These are phyloP conservation scores for Tolypocladium paradoxum DNA, from an alignment of 2,329 filamentous ascomycete species.

Conservation along the genomic window DNA sequence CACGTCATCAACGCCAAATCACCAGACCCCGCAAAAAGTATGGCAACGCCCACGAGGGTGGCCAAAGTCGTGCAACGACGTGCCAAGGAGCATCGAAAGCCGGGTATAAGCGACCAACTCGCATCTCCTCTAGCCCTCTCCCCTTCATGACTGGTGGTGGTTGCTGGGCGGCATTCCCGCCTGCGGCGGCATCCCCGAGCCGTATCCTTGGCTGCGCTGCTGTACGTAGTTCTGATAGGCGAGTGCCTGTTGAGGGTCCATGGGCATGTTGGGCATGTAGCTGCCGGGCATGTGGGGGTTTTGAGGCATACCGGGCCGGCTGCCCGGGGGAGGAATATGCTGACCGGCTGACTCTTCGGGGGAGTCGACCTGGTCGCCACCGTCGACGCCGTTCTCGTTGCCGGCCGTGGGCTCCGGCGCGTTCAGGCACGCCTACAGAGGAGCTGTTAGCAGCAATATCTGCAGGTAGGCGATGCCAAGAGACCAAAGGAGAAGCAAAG, in stretches of 20 bases:
- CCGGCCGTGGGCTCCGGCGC: constrained; percentile 80
- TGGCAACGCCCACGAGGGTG: constrained; percentile 16
- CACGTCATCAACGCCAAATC: constrained; percentile 32
- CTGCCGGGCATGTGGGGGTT: constrained; percentile 51
- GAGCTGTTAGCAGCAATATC: constrained; percentile 20
- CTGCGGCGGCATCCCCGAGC: constrained; percentile 70
- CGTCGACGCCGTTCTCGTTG: constrained; percentile 72
- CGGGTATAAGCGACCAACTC: constrained; percentile 42
- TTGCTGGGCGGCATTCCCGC: constrained; percentile 73
- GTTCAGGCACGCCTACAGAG: constrained; percentile 79
- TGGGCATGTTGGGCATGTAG: constrained; percentile 55
- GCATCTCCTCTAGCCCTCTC: constrained; percentile 1
- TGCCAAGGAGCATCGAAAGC: constrained; percentile 41
- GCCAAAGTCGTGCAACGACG: constrained; percentile 14
- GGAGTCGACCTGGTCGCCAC: constrained; percentile 69
- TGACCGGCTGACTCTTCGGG: constrained; percentile 77
- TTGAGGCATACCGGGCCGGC: constrained; percentile 55
- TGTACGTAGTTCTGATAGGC: constrained; percentile 79
- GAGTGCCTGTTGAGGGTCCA: constrained; percentile 67
- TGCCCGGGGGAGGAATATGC: constrained; percentile 55
- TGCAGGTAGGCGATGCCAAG: neutral
- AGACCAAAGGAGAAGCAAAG: neutral
- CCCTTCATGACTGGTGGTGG: constrained; percentile 61
- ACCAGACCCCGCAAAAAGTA: constrained; percentile 29
- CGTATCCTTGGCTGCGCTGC: constrained; percentile 55